Percentiles rank a stretch among this genome's conserved stretches.
Conservation (phyloP, 1,284 basidiomycete genomes). For the Boletellus dicymbophilus region DNA sequence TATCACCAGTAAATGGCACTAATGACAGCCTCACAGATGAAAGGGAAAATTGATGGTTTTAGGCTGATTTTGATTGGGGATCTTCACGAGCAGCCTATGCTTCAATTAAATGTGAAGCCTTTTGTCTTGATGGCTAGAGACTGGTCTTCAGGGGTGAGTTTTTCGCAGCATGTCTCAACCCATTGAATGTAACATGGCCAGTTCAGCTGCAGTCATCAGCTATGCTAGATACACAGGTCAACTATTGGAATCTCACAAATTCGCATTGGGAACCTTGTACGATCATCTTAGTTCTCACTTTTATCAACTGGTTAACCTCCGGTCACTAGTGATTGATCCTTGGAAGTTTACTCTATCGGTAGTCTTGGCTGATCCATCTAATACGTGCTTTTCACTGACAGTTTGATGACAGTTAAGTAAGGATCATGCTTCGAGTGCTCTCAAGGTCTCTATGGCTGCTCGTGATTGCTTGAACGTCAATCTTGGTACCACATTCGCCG, state of each 20-base stretch:
- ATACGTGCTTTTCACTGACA: constrained; percentile 12
- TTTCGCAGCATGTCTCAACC: not conserved
- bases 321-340: constrained; percentile 82
- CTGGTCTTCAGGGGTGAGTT: constrained; percentile 88
- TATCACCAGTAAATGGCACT: not conserved
- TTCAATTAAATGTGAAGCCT: constrained; percentile 87
- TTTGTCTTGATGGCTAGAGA: constrained; percentile 88
- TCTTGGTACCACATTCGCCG: constrained; percentile 89
- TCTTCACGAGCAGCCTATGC: constrained; percentile 91
- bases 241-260: constrained; percentile 97
- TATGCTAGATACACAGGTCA: constrained; percentile 81
- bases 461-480: constrained; percentile 91
- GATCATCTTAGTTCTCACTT: constrained; percentile 23
- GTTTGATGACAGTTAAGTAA: constrained; percentile 46
- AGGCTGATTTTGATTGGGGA: constrained; percentile 95
- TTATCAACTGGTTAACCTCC: constrained; percentile 1
- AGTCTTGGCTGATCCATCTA: constrained; percentile 5
- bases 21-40: constrained; percentile 52
- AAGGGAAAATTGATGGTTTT: constrained; percentile 86
- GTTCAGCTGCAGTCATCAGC: constrained; percentile 79
- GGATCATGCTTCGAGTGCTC: constrained; percentile 53
- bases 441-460: constrained; percentile 71
- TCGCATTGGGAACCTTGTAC: constrained; percentile 98
- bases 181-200: constrained; percentile 10
- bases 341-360: constrained; percentile 89